These are phyloP conservation scores for Cyberlindnera euphorbiiphila DNA, from an alignment of 805 yeast genomes.

Conservation along the genomic window DNA sequence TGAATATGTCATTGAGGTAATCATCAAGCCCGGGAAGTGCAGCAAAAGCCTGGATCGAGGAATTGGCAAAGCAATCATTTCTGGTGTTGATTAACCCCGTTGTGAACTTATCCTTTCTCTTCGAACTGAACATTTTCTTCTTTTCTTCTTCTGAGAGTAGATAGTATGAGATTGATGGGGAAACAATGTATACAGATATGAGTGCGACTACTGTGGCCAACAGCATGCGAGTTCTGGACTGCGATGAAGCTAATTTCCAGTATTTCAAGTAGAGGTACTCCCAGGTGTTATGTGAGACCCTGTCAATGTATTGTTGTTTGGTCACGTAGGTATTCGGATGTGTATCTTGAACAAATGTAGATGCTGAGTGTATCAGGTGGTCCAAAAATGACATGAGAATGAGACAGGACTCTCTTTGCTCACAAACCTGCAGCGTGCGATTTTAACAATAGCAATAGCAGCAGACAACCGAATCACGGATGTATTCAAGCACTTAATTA, in stretches of 20 bases:
- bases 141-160: slow-evolving; percentile 20
- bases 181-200: slow-evolving; percentile 29
- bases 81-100: slow-evolving; percentile 80
- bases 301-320: slow-evolving; percentile 17
- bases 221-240: slow-evolving; percentile 22
- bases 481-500: no score
- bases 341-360: not conserved
- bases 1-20: slow-evolving; percentile 43
- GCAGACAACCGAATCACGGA: no score
- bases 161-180: slow-evolving; percentile 27
- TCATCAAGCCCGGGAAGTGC: slow-evolving; percentile 55
- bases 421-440: no score
- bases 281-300: slow-evolving; percentile 11
- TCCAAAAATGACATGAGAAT: slow-evolving; percentile 7
- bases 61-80: slow-evolving; percentile 91
- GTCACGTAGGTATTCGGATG: slow-evolving; percentile 3
- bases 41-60: slow-evolving; percentile 76
- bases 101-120: slow-evolving; percentile 67
- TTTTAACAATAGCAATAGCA: no score
- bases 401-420: no score
- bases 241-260: slow-evolving; percentile 22
- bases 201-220: slow-evolving; percentile 22
- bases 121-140: slow-evolving; percentile 34
- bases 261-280: slow-evolving; percentile 20
- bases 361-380: not conserved